These are phyloP conservation scores for Talaromyces sp. DNA, from an alignment of 2,329 filamentous ascomycete genomes.

Conservation along the genomic window DNA sequence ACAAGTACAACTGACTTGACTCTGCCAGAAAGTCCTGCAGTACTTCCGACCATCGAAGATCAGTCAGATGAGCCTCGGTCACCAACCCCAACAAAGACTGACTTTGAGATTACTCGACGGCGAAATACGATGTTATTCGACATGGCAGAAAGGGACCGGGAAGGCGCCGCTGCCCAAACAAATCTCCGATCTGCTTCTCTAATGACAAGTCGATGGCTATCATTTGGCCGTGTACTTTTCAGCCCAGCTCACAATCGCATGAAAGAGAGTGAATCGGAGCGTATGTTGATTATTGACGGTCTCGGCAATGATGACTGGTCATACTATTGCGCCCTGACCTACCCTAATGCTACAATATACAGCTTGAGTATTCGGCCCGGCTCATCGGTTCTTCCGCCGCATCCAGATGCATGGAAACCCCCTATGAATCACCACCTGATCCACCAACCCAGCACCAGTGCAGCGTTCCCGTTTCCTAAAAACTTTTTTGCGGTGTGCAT, in stretches of 20 bases:
- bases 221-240: conserved; percentile 47
- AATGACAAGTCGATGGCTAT: conserved; percentile 48
- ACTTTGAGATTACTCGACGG: conserved; percentile 25
- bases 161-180: conserved; percentile 36
- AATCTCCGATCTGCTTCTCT: conserved; percentile 47
- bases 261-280: conserved; percentile 33
- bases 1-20: conserved; percentile 19
- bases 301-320: conserved; percentile 50
- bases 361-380: conserved; percentile 34
- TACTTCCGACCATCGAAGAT: conserved; percentile 17
- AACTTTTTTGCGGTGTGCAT: conserved; percentile 43
- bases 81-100: conserved; percentile 18
- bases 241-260: conserved; percentile 46
- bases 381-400: conserved; percentile 25
- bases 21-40: conserved; percentile 17
- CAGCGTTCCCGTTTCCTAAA: conserved; percentile 43
- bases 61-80: conserved; percentile 22
- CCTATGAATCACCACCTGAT: conserved; percentile 40
- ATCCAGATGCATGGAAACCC: conserved; percentile 39
- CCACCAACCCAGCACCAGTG: conserved; percentile 35
- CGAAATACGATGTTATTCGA: conserved; percentile 31
- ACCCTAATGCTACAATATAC: conserved; percentile 42
- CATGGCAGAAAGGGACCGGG: conserved; percentile 37
- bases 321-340: conserved; percentile 47
- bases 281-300: conserved; percentile 46